phyloP scores from a whole-genome alignment of 208 protist species.

The Acanthamoeba sp. region DNA sequence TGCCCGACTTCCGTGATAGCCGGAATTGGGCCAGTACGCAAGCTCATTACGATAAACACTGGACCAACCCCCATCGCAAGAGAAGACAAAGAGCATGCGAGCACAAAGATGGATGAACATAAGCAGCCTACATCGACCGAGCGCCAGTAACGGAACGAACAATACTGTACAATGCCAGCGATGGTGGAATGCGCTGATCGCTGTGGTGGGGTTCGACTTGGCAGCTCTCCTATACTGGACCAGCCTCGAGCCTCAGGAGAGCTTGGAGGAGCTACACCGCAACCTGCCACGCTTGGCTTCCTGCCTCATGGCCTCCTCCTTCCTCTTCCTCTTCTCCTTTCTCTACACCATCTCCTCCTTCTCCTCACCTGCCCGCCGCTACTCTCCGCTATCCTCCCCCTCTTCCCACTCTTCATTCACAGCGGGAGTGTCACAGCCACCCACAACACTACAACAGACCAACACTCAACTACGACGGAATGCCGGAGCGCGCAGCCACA shows the following conservation, averaged over 20 bases:
- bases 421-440: no score
- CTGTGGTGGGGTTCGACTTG: not conserved
- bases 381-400: conserved; percentile 30
- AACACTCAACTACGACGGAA: not conserved
- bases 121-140: not conserved
- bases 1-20: not conserved
- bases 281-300: conserved; percentile 53
- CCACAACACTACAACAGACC: not conserved
- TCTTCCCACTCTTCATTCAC: not conserved
- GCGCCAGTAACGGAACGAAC: not conserved
- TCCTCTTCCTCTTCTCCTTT: conserved; percentile 47
- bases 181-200: not conserved
- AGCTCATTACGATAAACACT: no score
- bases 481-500: not conserved
- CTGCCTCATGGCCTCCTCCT: conserved; percentile 6
- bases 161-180: not conserved
- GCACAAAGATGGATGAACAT: not conserved
- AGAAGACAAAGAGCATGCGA: not conserved
- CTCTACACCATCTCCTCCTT: conserved; percentile 23
- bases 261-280: conserved; percentile 29
- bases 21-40: not conserved
- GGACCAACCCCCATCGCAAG: no score
- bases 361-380: not conserved
- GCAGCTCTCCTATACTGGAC: conserved; percentile 45
- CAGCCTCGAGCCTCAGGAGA: conserved; percentile 24